phyloP scores from a whole-genome alignment of 1,284 basidiomycete species.

The Sphaerobolus stellatus region DNA sequence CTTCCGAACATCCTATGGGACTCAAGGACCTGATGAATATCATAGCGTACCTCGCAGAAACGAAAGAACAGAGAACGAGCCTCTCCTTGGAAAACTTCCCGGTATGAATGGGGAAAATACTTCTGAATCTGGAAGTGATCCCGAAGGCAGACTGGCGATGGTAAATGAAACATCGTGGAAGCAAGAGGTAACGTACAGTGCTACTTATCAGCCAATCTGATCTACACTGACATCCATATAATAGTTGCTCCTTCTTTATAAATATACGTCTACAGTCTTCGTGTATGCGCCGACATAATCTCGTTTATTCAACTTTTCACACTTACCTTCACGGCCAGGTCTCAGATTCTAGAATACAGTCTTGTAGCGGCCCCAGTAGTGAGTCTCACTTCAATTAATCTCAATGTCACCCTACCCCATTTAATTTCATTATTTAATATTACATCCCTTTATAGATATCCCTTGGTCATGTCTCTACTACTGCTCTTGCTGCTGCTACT shows the following conservation, averaged over 20 bases:
- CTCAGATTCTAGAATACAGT: slow-evolving; percentile 74
- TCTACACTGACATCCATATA: slow-evolving; percentile 21
- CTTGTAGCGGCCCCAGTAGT: slow-evolving; percentile 74
- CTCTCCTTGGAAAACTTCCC: slow-evolving; percentile 4
- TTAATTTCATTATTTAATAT: too few relatives aligned
- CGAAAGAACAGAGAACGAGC: slow-evolving; percentile 7
- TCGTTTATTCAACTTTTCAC: slow-evolving; percentile 3
- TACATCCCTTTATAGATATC: slow-evolving; percentile 32
- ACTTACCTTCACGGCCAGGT: slow-evolving; percentile 42
- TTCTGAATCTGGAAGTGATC: background rate
- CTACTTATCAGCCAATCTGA: background rate
- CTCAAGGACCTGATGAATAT: too few relatives aligned
- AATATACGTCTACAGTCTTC: slow-evolving; percentile 69
- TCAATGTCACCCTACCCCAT: background rate
- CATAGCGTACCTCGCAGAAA: too few relatives aligned
- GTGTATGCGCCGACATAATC: slow-evolving; percentile 36
- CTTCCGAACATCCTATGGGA: too few relatives aligned
- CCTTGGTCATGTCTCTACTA: slow-evolving; percentile 83
- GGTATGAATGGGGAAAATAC: slow-evolving; percentile 3
- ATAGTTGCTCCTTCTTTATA: slow-evolving; percentile 57
- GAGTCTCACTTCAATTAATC: background rate
- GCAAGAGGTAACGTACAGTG: background rate
- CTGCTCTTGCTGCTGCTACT: slow-evolving; percentile 81
- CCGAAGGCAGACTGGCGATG: background rate
- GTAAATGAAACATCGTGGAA: background rate